A percentile compares a stretch with the other conserved stretches of the same genome.
phyloP scores from a whole-genome alignment of 2,329 filamentous ascomycete genomes.

The Coniochaeta ligniaria region DNA sequence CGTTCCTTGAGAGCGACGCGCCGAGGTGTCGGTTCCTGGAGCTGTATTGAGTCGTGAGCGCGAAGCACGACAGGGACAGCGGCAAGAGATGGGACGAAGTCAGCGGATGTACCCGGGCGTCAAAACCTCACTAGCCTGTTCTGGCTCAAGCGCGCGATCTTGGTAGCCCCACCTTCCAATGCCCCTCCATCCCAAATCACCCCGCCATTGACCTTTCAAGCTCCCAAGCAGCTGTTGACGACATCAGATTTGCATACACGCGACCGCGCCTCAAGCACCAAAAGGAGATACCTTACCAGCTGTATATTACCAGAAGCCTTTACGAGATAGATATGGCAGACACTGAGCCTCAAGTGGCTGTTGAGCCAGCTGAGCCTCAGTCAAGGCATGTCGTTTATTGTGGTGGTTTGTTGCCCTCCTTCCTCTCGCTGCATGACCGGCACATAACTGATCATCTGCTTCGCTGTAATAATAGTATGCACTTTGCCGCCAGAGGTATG shows the following conservation, averaged over 20 bases:
- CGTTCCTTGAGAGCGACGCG: neutral
- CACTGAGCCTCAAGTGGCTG: conserved; percentile 33
- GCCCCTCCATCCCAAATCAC: conserved; percentile 1
- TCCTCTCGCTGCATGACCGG: neutral
- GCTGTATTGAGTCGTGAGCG: neutral
- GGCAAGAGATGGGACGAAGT: neutral
- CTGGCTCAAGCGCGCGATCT: neutral
- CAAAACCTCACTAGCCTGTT: neutral
- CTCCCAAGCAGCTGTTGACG: neutral
- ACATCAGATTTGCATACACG: neutral
- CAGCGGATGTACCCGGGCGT: neutral
- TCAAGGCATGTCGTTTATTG: conserved; percentile 48
- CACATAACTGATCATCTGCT: conserved; percentile 8
- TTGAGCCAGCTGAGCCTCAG: conserved; percentile 42
- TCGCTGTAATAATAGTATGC: conserved; percentile 44
- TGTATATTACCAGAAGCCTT: neutral
- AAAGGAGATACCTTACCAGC: neutral
- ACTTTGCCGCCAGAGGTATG: conserved; percentile 58
- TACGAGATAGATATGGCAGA: conserved; percentile 39
- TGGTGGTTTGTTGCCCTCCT: conserved; percentile 39
- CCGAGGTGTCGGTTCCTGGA: neutral
- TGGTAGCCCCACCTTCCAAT: neutral
- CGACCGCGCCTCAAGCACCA: neutral
- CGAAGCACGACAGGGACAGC: neutral
- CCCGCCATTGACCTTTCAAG: neutral